These are phyloP conservation scores for Solanum sparsipilum DNA, from an alignment of 257 asterid genomes.

Conservation along the genomic window DNA sequence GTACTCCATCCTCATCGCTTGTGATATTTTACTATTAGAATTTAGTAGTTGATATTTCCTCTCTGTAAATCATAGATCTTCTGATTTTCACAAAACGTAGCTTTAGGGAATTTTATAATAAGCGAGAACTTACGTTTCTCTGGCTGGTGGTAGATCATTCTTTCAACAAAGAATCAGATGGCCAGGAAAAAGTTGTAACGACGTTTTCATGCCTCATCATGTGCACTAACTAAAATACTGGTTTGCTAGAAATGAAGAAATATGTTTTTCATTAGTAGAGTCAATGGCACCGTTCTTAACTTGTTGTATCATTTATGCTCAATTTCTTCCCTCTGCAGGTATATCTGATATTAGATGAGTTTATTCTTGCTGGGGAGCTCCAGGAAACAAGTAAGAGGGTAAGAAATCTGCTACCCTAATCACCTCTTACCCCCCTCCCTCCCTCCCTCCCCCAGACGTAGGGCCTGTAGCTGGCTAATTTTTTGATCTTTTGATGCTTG, in stretches of 20 bases:
- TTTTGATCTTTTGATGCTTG: background rate
- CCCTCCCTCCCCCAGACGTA: background rate
- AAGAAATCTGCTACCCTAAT: background rate
- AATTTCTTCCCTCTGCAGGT: slow-evolving; percentile 33
- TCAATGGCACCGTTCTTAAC: background rate
- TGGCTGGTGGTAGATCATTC: background rate
- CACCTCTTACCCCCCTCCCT: background rate
- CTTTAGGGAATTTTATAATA: background rate
- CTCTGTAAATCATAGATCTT: background rate
- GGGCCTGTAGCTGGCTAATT: background rate
- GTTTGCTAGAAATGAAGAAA: background rate
- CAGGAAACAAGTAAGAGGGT: slow-evolving; percentile 99
- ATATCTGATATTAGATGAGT: slow-evolving; percentile 88
- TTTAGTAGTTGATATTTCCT: background rate
- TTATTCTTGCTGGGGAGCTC: slow-evolving; percentile 96
- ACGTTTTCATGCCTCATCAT: background rate
- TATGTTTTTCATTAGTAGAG: background rate
- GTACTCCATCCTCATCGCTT: background rate
- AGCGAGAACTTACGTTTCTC: background rate
- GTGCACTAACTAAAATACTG: background rate
- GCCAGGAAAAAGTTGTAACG: background rate
- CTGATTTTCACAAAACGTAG: background rate
- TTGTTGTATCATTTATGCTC: background rate
- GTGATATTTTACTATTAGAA: background rate
- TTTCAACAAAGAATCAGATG: background rate